Evolutionary conservation across 192 early-diverging fungal species (phyloP).

Genomic region (Allomyces macrogynus): DNA sequence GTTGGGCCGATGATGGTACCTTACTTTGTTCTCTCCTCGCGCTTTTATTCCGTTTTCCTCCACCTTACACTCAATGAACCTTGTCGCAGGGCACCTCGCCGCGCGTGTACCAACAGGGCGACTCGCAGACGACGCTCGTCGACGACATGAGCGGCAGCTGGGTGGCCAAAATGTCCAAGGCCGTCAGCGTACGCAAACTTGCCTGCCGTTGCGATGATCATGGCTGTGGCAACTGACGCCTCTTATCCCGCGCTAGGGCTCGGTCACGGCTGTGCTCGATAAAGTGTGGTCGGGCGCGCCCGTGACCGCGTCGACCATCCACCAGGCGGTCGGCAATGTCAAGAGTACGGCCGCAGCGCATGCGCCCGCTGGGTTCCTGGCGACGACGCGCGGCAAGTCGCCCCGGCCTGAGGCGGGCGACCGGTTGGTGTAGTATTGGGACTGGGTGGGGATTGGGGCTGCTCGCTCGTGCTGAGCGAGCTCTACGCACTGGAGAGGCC

Average conservation of each 20-base stretch:
- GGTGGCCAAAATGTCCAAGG: not conserved
- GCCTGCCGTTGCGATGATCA: not conserved
- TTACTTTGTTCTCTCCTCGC: not conserved
- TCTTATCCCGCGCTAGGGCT: not conserved
- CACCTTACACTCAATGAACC: no score
- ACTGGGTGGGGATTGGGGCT: no score
- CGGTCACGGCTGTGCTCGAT: not conserved
- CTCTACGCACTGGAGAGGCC: no score
- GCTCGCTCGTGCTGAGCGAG: no score
- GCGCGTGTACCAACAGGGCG: not conserved
- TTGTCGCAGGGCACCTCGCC: not conserved
- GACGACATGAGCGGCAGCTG: not conserved
- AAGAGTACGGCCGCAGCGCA: no score
- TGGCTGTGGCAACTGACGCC: not conserved
- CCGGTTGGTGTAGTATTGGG: no score
- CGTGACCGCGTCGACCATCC: not conserved
- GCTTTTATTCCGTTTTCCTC: no score
- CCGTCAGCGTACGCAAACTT: not conserved
- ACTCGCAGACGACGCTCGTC: not conserved
- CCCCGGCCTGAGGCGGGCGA: no score
- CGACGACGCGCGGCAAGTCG: no score
- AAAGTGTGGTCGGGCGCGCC: not conserved
- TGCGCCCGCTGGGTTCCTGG: no score
- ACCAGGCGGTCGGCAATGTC: no score
- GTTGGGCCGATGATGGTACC: not conserved